Percentiles rank a stretch among this genome's conserved stretches.
Conservation (phyloP, 139 green algal genomes). For the Coelastrella sp. region DNA sequence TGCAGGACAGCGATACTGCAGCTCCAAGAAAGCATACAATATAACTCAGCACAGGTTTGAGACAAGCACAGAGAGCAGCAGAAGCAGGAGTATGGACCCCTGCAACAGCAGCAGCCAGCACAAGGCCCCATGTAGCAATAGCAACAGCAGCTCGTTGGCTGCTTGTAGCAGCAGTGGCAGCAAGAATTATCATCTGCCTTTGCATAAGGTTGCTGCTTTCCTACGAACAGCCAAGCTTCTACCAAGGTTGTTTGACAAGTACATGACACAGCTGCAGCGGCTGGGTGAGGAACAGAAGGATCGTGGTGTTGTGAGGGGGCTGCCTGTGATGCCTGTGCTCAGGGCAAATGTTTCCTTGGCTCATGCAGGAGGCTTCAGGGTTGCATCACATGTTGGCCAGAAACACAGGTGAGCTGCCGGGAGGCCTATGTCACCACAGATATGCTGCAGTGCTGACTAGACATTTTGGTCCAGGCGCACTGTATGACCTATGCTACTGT, state of each 20-base stretch:
- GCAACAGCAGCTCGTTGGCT: no score
- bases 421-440: no score
- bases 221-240: constrained; percentile 35
- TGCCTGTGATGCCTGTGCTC: constrained; percentile 38
- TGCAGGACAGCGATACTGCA: neutral
- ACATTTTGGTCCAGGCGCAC: no score
- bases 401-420: neutral
- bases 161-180: neutral
- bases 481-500: no score
- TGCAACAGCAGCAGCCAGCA: neutral
- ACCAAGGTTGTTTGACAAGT: constrained; percentile 39
- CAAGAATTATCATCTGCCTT: constrained; percentile 19
- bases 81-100: neutral
- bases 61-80: constrained; percentile 34
- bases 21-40: neutral
- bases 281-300: neutral
- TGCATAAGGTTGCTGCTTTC: constrained; percentile 41
- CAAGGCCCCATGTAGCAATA: neutral
- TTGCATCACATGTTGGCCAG: neutral
- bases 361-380: neutral
- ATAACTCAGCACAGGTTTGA: neutral
- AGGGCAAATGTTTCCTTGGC: neutral
- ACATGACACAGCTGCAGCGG: constrained; percentile 38
- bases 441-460: no score
- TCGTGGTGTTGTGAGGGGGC: neutral